phyloP scores from a whole-genome alignment of 139 green algal species.

The Parachlorella kessleri region DNA sequence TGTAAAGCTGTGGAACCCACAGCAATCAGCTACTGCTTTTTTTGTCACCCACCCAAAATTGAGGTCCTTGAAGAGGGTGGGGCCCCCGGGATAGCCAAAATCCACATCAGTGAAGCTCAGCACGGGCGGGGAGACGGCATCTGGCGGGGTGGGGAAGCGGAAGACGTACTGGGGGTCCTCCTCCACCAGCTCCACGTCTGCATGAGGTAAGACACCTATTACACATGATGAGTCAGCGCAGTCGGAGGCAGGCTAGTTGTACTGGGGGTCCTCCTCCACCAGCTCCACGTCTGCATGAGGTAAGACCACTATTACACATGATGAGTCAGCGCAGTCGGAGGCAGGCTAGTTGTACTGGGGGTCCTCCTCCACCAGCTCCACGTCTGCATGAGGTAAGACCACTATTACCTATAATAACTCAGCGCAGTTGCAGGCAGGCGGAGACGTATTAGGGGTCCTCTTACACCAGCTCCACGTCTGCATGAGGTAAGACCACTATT shows the following conservation, averaged over 20 bases:
- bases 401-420: too few relatives aligned
- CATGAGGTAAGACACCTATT: too few relatives aligned
- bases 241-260: too few relatives aligned
- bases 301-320: too few relatives aligned
- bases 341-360: constrained; percentile 72
- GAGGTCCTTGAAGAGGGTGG: constrained; percentile 50
- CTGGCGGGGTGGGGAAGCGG: constrained; percentile 62
- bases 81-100: constrained; percentile 48
- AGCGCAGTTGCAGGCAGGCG: too few relatives aligned
- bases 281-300: constrained; percentile 61
- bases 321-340: too few relatives aligned
- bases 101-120: constrained; percentile 41
- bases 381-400: constrained; percentile 54
- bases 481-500: too few relatives aligned
- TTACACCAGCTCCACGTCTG: constrained; percentile 69
- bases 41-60: constrained; percentile 39
- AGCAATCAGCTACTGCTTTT: too few relatives aligned
- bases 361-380: constrained; percentile 67
- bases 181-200: constrained; percentile 69
- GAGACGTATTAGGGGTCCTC: constrained; percentile 71
- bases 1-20: too few relatives aligned
- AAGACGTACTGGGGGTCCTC: constrained; percentile 72
- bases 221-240: too few relatives aligned
- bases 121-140: constrained; percentile 10
- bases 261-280: constrained; percentile 63